Evolutionary conservation across 2,329 filamentous ascomycete genomes (phyloP).

Genomic region (Penicillium freii): DNA sequence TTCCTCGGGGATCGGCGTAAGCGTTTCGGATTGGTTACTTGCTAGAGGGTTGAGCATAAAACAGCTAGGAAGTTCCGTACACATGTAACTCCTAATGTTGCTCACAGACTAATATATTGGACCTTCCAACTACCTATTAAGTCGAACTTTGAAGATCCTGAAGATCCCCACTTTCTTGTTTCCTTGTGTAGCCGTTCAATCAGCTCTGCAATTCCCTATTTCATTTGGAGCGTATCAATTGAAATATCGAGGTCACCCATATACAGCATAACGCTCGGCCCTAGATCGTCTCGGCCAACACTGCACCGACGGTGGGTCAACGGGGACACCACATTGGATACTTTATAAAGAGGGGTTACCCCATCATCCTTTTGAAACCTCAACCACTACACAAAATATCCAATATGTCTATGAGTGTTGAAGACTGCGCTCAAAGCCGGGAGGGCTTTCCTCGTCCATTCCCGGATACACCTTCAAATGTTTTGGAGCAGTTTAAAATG

Average conservation of each 20-base stretch:
- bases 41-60: too few relatives aligned
- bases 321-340: background rate
- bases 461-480: slow-evolving; percentile 44
- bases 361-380: background rate
- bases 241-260: background rate
- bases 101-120: too few relatives aligned
- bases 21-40: too few relatives aligned
- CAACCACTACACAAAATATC: background rate
- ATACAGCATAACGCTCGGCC: background rate
- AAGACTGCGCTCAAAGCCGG: slow-evolving; percentile 31
- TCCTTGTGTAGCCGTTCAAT: background rate
- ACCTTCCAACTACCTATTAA: too few relatives aligned
- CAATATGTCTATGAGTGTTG: slow-evolving; percentile 41
- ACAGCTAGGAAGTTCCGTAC: too few relatives aligned
- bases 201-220: background rate
- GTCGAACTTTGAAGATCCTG: background rate
- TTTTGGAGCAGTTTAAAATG: slow-evolving; percentile 47
- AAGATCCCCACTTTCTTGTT: background rate
- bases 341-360: background rate
- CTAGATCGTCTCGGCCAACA: slow-evolving; percentile 1
- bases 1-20: too few relatives aligned
- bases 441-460: slow-evolving; percentile 41
- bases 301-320: slow-evolving; percentile 6
- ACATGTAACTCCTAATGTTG: too few relatives aligned
- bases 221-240: background rate